Conservation (phyloP, 352 stramenopile species). For the Phytophthora boehmeriae region DNA sequence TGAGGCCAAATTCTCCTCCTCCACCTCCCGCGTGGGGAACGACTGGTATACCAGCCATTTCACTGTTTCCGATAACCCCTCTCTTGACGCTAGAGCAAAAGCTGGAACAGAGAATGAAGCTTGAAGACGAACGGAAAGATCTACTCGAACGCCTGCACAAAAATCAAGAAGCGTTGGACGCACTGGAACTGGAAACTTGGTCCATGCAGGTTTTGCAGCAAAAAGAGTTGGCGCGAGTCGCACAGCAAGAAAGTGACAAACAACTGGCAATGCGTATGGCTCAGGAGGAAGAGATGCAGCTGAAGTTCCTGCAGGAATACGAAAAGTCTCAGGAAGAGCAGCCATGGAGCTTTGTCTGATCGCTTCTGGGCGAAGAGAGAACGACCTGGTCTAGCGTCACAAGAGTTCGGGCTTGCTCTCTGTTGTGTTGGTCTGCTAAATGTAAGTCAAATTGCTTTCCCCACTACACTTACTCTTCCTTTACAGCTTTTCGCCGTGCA, state of each 20-base stretch:
- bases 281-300: constrained; percentile 28
- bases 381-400: neutral
- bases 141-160: constrained; percentile 23
- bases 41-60: constrained; percentile 12
- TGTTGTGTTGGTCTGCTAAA: neutral
- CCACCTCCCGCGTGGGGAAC: constrained; percentile 17
- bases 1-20: constrained; percentile 7
- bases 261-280: constrained; percentile 34
- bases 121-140: constrained; percentile 31
- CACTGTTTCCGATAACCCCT: constrained; percentile 22
- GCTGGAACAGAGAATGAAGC: constrained; percentile 21
- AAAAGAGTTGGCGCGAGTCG: constrained; percentile 17
- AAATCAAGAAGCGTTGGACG: constrained; percentile 34
- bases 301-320: constrained; percentile 24
- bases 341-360: constrained; percentile 20
- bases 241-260: constrained; percentile 30
- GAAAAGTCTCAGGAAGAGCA: constrained; percentile 27
- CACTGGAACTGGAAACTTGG: constrained; percentile 26
- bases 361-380: neutral
- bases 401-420: neutral
- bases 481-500: too few relatives aligned
- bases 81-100: constrained; percentile 29
- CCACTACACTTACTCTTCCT: neutral
- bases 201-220: constrained; percentile 32
- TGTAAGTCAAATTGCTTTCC: neutral